phyloP scores from a whole-genome alignment of 2,329 filamentous ascomycete species.

The Fusarium caatingaense region DNA sequence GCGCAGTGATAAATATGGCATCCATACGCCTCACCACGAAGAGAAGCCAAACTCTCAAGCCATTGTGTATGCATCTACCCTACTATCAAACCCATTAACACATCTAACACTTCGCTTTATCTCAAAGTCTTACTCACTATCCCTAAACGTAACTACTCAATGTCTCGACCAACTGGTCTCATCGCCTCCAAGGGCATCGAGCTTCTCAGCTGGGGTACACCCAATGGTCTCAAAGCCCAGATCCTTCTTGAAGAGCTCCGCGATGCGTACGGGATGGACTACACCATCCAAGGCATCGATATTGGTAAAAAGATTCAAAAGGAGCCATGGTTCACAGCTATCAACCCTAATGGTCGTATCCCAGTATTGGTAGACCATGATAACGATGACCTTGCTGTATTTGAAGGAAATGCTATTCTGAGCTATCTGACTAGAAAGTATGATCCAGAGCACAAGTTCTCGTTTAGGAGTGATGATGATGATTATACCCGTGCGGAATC shows the following conservation, averaged over 20 bases:
- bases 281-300: slow-evolving; percentile 69
- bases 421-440: slow-evolving; percentile 79
- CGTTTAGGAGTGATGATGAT: slow-evolving; percentile 53
- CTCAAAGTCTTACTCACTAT: neutral
- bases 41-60: neutral
- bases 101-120: neutral
- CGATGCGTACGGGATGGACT: slow-evolving; percentile 70
- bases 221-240: slow-evolving; percentile 67
- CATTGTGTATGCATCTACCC: neutral
- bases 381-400: slow-evolving; percentile 70
- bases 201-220: slow-evolving; percentile 68
- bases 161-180: slow-evolving; percentile 60
- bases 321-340: slow-evolving; percentile 72
- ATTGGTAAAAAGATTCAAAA: slow-evolving; percentile 73
- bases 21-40: neutral
- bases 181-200: slow-evolving; percentile 73
- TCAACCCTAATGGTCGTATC: slow-evolving; percentile 74
- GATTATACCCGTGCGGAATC: slow-evolving; percentile 51
- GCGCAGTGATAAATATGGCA: neutral
- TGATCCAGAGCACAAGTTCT: slow-evolving; percentile 65
- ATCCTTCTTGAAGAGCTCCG: slow-evolving; percentile 75
- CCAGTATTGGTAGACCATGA: slow-evolving; percentile 75
- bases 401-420: slow-evolving; percentile 80
- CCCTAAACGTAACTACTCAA: slow-evolving; percentile 21
- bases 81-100: neutral